These are phyloP conservation scores for Eragrostis curvula DNA, from an alignment of 176 grass and related monocot genomes.

Conservation along the genomic window DNA sequence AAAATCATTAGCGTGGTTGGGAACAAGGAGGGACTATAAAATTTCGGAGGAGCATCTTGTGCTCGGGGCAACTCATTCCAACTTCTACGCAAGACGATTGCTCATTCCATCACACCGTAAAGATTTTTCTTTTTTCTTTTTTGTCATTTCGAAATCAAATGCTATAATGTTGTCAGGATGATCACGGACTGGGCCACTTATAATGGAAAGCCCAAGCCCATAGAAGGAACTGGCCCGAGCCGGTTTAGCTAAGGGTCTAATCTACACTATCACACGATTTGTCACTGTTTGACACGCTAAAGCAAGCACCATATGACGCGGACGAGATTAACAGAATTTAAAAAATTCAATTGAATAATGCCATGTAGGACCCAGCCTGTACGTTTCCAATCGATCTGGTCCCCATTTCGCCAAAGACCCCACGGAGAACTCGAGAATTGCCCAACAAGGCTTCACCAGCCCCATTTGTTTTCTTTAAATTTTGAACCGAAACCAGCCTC, in stretches of 20 bases:
- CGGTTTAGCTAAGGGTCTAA: not conserved
- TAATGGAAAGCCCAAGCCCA: not conserved
- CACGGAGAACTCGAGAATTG: conserved; percentile 20
- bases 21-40: too few species aligned
- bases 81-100: too few species aligned
- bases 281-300: conserved; percentile 15
- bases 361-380: not conserved
- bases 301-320: conserved; percentile 7
- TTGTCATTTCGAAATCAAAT: not conserved
- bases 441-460: not conserved
- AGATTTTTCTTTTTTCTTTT: too few species aligned
- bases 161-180: not conserved
- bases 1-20: too few species aligned
- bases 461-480: not conserved
- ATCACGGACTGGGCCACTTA: not conserved
- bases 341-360: not conserved
- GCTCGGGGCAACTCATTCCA: too few species aligned
- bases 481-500: not conserved
- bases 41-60: too few species aligned
- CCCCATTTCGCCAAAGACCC: not conserved
- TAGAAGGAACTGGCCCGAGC: not conserved
- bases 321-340: not conserved
- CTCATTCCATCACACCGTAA: too few species aligned
- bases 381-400: conserved; percentile 17
- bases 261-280: not conserved